Conservation (phyloP, 2,329 filamentous ascomycete genomes). For the Claviceps spartinae region DNA sequence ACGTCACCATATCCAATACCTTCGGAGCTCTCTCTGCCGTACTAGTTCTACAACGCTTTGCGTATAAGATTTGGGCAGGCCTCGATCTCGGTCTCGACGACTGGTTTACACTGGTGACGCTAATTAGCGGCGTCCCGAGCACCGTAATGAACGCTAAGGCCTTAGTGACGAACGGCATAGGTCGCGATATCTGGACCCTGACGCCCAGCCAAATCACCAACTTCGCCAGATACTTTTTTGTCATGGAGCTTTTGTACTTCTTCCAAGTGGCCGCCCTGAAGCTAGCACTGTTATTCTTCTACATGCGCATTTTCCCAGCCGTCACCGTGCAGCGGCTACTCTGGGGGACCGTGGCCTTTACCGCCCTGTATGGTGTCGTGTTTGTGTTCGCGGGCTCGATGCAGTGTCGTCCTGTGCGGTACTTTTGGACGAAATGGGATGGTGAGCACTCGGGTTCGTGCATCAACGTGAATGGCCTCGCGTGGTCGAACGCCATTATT, state of each 20-base stretch:
- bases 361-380: conserved; percentile 13
- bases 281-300: conserved; percentile 26
- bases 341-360: conserved; percentile 18
- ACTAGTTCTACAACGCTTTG: conserved; percentile 29
- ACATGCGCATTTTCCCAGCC: conserved; percentile 25
- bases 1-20: conserved; percentile 20
- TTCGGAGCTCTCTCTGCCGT: conserved; percentile 22
- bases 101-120: conserved; percentile 18
- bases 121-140: conserved; percentile 16
- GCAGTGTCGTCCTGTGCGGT: conserved; percentile 24
- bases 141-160: conserved; percentile 13
- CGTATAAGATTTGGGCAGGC: conserved; percentile 20
- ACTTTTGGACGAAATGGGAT: conserved; percentile 28
- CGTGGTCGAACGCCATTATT: conserved; percentile 25
- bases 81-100: conserved; percentile 25
- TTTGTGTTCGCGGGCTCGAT: conserved; percentile 20
- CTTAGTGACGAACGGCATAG: conserved; percentile 12
- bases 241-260: conserved; percentile 22
- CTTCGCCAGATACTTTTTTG: conserved; percentile 15
- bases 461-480: conserved; percentile 21
- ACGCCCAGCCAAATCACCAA: conserved; percentile 5
- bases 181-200: conserved; percentile 17
- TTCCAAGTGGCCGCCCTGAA: conserved; percentile 17
- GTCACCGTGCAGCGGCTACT: conserved; percentile 16
- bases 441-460: conserved; percentile 22